Conservation (phyloP, 2,329 filamentous ascomycete species). For the Stemphylium vesicarium region DNA sequence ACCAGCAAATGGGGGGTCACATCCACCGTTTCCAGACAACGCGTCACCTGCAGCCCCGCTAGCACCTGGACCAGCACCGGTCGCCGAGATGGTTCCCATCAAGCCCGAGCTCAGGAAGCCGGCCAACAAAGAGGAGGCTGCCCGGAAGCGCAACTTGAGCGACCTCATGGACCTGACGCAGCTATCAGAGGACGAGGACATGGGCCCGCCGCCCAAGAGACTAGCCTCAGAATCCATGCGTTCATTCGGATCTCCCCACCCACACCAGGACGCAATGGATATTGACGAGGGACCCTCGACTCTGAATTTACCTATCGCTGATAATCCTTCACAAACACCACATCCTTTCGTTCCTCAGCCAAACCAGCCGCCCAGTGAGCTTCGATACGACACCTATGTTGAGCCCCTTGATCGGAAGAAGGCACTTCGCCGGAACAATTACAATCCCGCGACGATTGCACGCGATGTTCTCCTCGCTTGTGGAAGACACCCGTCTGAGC, state of each 20-base stretch:
- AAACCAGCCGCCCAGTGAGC: constrained; percentile 16
- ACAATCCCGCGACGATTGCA: constrained; percentile 68
- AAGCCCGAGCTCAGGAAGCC: constrained; percentile 42
- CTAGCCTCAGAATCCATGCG: constrained; percentile 20
- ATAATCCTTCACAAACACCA: constrained; percentile 15
- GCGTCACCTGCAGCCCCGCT: constrained; percentile 24
- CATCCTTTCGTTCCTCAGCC: constrained; percentile 13
- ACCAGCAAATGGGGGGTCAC: constrained; percentile 15
- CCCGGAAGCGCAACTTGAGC: constrained; percentile 61
- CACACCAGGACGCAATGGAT: constrained; percentile 18
- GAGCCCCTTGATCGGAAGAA: constrained; percentile 56
- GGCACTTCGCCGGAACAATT: constrained; percentile 58
- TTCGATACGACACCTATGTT: constrained; percentile 44
- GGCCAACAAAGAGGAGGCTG: constrained; percentile 60
- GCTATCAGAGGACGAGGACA: constrained; percentile 55
- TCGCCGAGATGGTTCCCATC: constrained; percentile 43
- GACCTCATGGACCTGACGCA: constrained; percentile 61
- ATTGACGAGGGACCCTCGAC: constrained; percentile 18
- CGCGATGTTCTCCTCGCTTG: constrained; percentile 67
- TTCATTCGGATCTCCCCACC: constrained; percentile 16
- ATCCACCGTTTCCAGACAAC: constrained; percentile 23
- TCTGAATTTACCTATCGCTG: constrained; percentile 34
- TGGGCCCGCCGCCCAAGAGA: constrained; percentile 46
- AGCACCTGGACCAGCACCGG: constrained; percentile 30
- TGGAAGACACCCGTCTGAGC: constrained; percentile 66